Conservation (phyloP, 306 rosid species). For the Styphnolobium japonicum region DNA sequence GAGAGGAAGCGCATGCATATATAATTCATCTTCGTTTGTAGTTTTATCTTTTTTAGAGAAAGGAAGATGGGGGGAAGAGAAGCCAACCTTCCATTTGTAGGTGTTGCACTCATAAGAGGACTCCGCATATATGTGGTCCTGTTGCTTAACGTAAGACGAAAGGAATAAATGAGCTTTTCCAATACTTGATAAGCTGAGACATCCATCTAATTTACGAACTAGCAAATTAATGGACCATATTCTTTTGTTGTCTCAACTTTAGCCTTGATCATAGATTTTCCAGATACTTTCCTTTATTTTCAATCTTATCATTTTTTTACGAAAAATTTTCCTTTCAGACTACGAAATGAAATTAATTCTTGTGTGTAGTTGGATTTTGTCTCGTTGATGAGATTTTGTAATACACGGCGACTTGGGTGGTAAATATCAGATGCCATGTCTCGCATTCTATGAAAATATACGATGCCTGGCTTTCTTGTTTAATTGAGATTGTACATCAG, state of each 20-base stretch:
- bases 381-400: not conserved
- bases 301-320: not conserved
- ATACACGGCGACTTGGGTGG: not conserved
- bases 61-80: conserved; percentile 22
- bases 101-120: not conserved
- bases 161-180: conserved; percentile 28
- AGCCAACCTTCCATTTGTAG: conserved; percentile 30
- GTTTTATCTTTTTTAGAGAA: not conserved
- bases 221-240: conserved; percentile 1
- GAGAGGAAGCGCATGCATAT: not conserved
- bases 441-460: not conserved
- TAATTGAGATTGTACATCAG: not conserved
- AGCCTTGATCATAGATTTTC: not conserved
- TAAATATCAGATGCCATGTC: not conserved
- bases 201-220: not conserved
- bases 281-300: not conserved
- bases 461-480: not conserved
- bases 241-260: not conserved
- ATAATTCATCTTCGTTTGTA: not conserved
- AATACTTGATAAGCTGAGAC: conserved; percentile 10
- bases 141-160: conserved; percentile 18
- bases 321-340: not conserved
- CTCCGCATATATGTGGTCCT: conserved; percentile 42
- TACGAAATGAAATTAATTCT: not conserved
- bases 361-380: not conserved